Conservation (phyloP, 1,284 basidiomycete species). For the Phlebopus sp. region DNA sequence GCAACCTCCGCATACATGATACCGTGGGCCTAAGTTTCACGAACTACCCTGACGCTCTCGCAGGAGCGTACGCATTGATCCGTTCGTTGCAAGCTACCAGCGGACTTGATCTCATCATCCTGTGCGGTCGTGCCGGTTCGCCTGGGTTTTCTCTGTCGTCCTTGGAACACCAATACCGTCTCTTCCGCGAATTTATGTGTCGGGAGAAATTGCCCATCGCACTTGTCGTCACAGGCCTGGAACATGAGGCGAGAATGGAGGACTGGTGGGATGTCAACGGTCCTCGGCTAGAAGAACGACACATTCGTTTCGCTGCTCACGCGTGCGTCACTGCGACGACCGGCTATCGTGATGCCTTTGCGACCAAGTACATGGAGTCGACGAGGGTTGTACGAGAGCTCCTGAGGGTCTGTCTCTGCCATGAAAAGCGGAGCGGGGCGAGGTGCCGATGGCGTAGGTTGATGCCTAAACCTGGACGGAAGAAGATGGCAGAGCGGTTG, state of each 20-base stretch:
- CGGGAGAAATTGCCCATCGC: slow-evolving; percentile 1
- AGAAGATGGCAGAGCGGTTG: neutral
- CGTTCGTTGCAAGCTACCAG: slow-evolving; percentile 11
- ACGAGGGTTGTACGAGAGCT: neutral
- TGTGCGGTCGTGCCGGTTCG: slow-evolving; percentile 9
- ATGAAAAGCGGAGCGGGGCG: neutral
- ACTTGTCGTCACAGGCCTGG: slow-evolving; percentile 8
- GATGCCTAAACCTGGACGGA: neutral
- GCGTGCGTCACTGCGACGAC: slow-evolving; percentile 6
- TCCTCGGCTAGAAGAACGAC: neutral
- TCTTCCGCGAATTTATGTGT: slow-evolving; percentile 7
- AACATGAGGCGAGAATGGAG: slow-evolving; percentile 4
- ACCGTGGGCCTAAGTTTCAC: slow-evolving; percentile 21
- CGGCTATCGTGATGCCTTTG: neutral
- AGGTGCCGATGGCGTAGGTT: too few species aligned
- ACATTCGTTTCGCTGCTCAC: slow-evolving; percentile 1
- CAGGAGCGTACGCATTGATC: slow-evolving; percentile 3
- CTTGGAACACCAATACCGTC: slow-evolving; percentile 7
- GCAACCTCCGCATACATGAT: slow-evolving; percentile 23
- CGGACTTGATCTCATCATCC: slow-evolving; percentile 13
- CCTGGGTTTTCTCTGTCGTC: slow-evolving; percentile 4
- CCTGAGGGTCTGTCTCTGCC: neutral
- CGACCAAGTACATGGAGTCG: neutral
- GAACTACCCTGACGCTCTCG: slow-evolving; percentile 4
- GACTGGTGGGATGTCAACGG: slow-evolving; percentile 1